Percentiles rank a stretch among this genome's conserved stretches.
phyloP scores from a whole-genome alignment of 768 basidiomycete genomes.

The Auricularia sp. region DNA sequence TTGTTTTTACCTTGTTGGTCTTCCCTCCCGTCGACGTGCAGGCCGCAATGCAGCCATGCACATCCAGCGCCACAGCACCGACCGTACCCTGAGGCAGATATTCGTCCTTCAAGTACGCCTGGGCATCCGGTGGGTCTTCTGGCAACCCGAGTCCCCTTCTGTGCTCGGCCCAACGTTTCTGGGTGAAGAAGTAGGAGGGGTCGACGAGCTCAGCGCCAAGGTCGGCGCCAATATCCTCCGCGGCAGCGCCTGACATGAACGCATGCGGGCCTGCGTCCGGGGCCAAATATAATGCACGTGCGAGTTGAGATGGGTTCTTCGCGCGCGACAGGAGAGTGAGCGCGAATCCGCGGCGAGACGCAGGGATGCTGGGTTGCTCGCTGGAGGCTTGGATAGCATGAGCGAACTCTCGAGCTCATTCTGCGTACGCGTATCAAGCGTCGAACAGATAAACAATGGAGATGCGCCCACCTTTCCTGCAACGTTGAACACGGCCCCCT shows the following conservation, averaged over 20 bases:
- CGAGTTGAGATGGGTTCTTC: slow-evolving; percentile 66
- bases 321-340: slow-evolving; percentile 55
- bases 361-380: slow-evolving; percentile 49
- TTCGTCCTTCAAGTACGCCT: slow-evolving; percentile 21
- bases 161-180: slow-evolving; percentile 68
- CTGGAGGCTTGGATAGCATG: slow-evolving; percentile 72
- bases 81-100: slow-evolving; percentile 66
- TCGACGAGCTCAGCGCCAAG: slow-evolving; percentile 51
- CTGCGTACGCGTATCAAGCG: slow-evolving; percentile 26
- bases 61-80: slow-evolving; percentile 74
- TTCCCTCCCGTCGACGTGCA: slow-evolving; percentile 74
- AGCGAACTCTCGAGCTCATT: slow-evolving; percentile 76
- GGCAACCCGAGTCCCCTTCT: slow-evolving; percentile 63
- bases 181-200: slow-evolving; percentile 71
- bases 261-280: slow-evolving; percentile 53
- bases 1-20: slow-evolving; percentile 49
- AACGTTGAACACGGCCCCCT: slow-evolving; percentile 75
- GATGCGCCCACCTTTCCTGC: slow-evolving; percentile 57
- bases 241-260: slow-evolving; percentile 56
- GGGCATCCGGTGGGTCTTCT: slow-evolving; percentile 35
- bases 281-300: slow-evolving; percentile 60
- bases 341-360: slow-evolving; percentile 51
- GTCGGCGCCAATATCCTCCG: slow-evolving; percentile 49
- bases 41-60: slow-evolving; percentile 59
- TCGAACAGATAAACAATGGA: no score